phyloP scores from a whole-genome alignment of 2,329 filamentous ascomycete genomes.

The Cercospora brassicicola region DNA sequence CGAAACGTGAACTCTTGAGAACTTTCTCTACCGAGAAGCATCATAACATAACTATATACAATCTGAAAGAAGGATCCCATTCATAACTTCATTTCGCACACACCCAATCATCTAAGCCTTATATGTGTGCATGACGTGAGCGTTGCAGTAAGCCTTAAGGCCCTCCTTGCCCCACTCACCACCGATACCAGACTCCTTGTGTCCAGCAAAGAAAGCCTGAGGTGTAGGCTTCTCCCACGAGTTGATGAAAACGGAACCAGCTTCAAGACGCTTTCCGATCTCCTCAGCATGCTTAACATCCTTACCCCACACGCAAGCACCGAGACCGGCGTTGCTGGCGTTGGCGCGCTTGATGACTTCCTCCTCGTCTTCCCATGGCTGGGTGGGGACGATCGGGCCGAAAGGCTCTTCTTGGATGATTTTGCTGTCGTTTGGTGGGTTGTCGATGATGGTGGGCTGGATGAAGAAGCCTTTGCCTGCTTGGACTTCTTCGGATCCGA shows the following conservation, averaged over 20 bases:
- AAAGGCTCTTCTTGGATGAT: constrained; percentile 54
- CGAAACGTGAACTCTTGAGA: too few species aligned
- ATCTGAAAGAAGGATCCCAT: neutral
- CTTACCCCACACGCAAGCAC: constrained; percentile 55
- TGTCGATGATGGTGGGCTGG: constrained; percentile 50
- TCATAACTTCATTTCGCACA: neutral
- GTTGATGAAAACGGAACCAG: constrained; percentile 60
- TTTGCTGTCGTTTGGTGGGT: constrained; percentile 43
- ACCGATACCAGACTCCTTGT: constrained; percentile 59
- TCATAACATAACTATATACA: neutral
- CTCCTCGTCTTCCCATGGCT: constrained; percentile 49
- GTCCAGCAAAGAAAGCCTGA: constrained; percentile 66
- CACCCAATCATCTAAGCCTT: constrained; percentile 34
- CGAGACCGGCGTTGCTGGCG: constrained; percentile 52
- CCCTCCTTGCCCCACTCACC: constrained; percentile 59
- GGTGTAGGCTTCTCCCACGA: constrained; percentile 51
- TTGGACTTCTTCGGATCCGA: constrained; percentile 54
- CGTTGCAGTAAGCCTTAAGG: constrained; percentile 50
- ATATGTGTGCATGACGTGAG: constrained; percentile 50
- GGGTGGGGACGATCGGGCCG: constrained; percentile 51
- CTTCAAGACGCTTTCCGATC: constrained; percentile 52
- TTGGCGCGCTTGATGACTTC: constrained; percentile 53
- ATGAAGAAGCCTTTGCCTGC: constrained; percentile 45
- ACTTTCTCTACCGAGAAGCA: neutral
- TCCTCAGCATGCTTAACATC: constrained; percentile 52